Conservation (phyloP, 805 yeast species). For the Ogataea allantospora region DNA sequence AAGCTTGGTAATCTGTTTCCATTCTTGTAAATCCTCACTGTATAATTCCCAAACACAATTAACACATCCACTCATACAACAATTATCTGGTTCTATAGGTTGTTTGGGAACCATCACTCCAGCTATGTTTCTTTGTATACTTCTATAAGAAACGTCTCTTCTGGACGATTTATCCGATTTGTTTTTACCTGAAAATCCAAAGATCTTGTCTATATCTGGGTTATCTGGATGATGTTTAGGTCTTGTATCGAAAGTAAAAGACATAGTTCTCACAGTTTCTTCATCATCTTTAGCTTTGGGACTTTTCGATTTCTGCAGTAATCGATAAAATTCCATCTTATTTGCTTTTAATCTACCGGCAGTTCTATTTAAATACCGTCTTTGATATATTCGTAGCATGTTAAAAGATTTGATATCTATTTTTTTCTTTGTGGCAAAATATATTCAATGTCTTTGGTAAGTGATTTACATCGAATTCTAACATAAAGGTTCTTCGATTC, state of each 20-base stretch:
- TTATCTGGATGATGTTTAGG: slow-evolving; percentile 16
- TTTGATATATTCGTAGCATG: slow-evolving; percentile 5
- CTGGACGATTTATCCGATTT: slow-evolving; percentile 35
- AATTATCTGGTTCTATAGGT: slow-evolving; percentile 90
- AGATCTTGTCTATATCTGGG: slow-evolving; percentile 27
- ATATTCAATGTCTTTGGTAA: slow-evolving; percentile 13
- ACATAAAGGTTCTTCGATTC: slow-evolving; percentile 62
- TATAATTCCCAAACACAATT: slow-evolving; percentile 96
- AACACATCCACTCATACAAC: slow-evolving; percentile 96
- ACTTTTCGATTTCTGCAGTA: slow-evolving; percentile 19
- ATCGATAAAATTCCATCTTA: slow-evolving; percentile 19
- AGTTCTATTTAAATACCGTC: not conserved
- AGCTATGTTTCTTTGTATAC: slow-evolving; percentile 38
- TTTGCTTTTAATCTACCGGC: slow-evolving; percentile 1
- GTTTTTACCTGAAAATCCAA: slow-evolving; percentile 32
- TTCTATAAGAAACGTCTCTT: slow-evolving; percentile 37
- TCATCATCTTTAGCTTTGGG: slow-evolving; percentile 15
- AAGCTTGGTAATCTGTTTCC: slow-evolving; percentile 58
- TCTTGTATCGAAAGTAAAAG: slow-evolving; percentile 30
- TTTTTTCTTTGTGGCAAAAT: slow-evolving; percentile 12
- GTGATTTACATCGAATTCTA: slow-evolving; percentile 3
- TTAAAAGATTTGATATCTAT: not conserved
- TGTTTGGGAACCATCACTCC: slow-evolving; percentile 80
- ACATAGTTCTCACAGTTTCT: slow-evolving; percentile 9
- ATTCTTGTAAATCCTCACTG: slow-evolving; percentile 82